Evolutionary conservation across 2,329 filamentous ascomycete genomes (phyloP).

Genomic region (Metarhizium sp.): DNA sequence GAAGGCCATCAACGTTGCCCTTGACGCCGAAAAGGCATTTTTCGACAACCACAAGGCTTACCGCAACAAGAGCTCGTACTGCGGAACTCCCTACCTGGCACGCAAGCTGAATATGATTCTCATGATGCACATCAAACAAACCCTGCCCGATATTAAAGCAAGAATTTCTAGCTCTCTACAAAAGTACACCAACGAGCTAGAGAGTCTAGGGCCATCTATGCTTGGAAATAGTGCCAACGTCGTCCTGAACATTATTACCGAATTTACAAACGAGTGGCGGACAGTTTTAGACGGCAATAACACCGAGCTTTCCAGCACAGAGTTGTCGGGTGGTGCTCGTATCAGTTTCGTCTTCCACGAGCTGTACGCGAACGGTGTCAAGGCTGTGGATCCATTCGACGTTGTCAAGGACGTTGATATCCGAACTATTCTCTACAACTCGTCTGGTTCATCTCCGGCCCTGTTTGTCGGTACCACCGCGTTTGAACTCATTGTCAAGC

Average conservation of each 20-base stretch:
- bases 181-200: conserved; percentile 80
- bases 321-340: conserved; percentile 91
- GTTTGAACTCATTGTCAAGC: conserved; percentile 98
- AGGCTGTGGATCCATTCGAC: conserved; percentile 96
- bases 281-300: conserved; percentile 95
- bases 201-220: conserved; percentile 81
- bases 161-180: conserved; percentile 88
- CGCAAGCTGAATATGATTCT: conserved; percentile 96
- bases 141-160: conserved; percentile 94
- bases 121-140: conserved; percentile 99
- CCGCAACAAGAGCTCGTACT: conserved; percentile 97
- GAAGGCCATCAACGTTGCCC: conserved; percentile 80
- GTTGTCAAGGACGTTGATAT: conserved; percentile 97
- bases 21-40: conserved; percentile 92
- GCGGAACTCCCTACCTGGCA: conserved; percentile 92
- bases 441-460: conserved; percentile 92
- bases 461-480: conserved; percentile 95
- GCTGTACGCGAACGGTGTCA: conserved; percentile 93
- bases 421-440: conserved; percentile 95
- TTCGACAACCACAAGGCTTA: conserved; percentile 99
- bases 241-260: conserved; percentile 95
- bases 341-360: conserved; percentile 99
- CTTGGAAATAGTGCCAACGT: conserved; percentile 95
- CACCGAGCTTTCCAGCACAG: conserved; percentile 85
- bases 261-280: conserved; percentile 96